Percentiles rank a stretch among this genome's conserved stretches.
These are phyloP conservation scores for Melanogaster broomeanus DNA, from an alignment of 768 basidiomycete genomes.

Conservation along the genomic window DNA sequence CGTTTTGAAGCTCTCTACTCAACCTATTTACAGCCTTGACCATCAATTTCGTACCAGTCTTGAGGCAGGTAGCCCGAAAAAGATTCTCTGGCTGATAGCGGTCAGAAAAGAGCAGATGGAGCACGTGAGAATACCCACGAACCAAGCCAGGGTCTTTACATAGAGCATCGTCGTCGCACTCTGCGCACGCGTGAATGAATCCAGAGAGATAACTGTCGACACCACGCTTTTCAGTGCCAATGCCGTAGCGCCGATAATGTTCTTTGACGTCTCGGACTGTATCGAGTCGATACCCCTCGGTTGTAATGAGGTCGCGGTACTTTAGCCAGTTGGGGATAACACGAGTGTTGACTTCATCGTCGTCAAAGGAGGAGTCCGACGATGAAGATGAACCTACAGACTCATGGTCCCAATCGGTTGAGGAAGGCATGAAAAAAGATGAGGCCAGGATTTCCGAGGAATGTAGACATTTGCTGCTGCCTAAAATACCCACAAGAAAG, in stretches of 20 bases:
- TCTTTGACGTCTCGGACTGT: conserved; percentile 68
- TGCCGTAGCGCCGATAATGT: conserved; percentile 46
- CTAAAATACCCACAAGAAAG: conserved; percentile 15
- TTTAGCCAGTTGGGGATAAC: conserved; percentile 62
- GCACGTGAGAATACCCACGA: conserved; percentile 24
- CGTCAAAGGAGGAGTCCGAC: conserved; percentile 54
- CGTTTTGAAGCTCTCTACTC: conserved; percentile 64
- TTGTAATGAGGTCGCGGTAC: conserved; percentile 48
- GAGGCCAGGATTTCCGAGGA: neutral
- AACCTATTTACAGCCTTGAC: conserved; percentile 66
- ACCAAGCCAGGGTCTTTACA: conserved; percentile 76
- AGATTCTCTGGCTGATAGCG: conserved; percentile 62
- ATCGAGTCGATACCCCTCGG: conserved; percentile 63
- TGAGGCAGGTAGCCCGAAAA: conserved; percentile 62
- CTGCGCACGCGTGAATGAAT: conserved; percentile 34
- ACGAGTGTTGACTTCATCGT: conserved; percentile 54
- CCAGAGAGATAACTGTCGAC: conserved; percentile 27
- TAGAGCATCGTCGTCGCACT: conserved; percentile 55
- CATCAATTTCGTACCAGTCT: conserved; percentile 55
- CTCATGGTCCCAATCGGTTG: conserved; percentile 44
- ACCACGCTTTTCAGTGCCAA: conserved; percentile 14
- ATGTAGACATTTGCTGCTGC: neutral
- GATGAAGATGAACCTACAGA: conserved; percentile 39
- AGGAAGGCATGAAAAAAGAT: conserved; percentile 64
- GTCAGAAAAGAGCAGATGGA: conserved; percentile 9